A percentile compares a stretch with the other conserved stretches of the same genome.
phyloP scores from a whole-genome alignment of 2,329 filamentous ascomycete genomes.

The Diaporthe ampelina region DNA sequence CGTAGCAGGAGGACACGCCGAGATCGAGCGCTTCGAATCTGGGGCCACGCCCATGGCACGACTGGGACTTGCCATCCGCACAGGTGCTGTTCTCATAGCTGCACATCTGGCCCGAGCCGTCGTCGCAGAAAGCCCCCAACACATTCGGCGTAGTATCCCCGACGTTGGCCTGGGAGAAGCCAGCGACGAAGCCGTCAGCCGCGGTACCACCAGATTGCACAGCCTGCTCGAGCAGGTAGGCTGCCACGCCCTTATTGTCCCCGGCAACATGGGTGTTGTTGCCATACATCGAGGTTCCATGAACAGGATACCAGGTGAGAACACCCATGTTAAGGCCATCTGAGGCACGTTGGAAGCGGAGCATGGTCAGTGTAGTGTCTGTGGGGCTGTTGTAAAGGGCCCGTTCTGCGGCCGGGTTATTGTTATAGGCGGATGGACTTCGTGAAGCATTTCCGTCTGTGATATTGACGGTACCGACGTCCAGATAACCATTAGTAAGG shows the following conservation, averaged over 20 bases:
- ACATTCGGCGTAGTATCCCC: constrained; percentile 91
- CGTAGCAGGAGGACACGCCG: constrained; percentile 81
- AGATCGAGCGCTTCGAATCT: constrained; percentile 75
- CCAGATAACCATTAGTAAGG: constrained; percentile 76
- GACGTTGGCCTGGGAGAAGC: constrained; percentile 92
- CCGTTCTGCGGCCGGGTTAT: constrained; percentile 82
- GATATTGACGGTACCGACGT: constrained; percentile 72
- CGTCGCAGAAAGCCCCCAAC: constrained; percentile 88
- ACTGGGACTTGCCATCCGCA: constrained; percentile 72
- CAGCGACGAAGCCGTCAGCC: constrained; percentile 81
- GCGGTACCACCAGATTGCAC: constrained; percentile 67
- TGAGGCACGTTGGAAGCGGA: constrained; percentile 79
- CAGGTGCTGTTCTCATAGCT: constrained; percentile 86
- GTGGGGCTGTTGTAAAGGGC: constrained; percentile 71
- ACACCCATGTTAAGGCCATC: constrained; percentile 84
- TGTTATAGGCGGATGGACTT: constrained; percentile 86
- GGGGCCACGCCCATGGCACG: constrained; percentile 80
- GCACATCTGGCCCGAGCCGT: constrained; percentile 78
- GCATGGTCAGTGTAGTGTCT: constrained; percentile 83
- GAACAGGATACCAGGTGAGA: constrained; percentile 90
- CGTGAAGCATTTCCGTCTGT: constrained; percentile 84
- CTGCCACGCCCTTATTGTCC: constrained; percentile 94
- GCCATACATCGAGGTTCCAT: constrained; percentile 89
- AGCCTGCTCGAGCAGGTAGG: constrained; percentile 83
- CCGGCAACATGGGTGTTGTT: constrained; percentile 92